Conservation (phyloP, 495 filamentous ascomycete genomes). For the Neurospora intermedia region DNA sequence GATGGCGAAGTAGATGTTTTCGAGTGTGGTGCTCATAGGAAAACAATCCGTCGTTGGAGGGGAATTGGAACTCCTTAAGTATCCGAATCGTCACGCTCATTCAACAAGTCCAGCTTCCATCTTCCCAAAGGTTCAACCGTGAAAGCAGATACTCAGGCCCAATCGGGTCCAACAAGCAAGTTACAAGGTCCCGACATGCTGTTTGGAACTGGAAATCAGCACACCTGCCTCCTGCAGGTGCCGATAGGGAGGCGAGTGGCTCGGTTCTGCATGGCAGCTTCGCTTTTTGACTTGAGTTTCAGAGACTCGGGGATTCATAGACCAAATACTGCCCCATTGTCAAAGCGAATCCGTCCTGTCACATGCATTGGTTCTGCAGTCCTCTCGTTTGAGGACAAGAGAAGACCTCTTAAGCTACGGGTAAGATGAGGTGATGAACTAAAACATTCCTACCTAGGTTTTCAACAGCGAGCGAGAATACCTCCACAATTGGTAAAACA, state of each 20-base stretch:
- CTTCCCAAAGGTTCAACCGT: background rate
- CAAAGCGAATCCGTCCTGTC: no score
- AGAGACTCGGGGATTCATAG: no score
- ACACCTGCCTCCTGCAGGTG: background rate
- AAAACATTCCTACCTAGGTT: no score
- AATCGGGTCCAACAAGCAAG: background rate
- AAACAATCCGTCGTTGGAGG: background rate
- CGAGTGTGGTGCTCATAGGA: background rate
- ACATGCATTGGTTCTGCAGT: no score
- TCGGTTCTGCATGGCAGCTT: background rate
- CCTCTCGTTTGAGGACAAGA: no score
- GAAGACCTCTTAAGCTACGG: no score
- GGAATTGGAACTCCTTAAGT: background rate
- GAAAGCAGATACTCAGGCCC: background rate
- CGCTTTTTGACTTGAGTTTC: no score
- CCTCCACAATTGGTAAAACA: no score
- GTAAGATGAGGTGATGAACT: no score
- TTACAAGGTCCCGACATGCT: background rate
- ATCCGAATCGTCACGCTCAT: background rate
- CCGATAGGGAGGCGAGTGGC: background rate
- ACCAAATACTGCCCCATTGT: no score
- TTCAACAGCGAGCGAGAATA: no score
- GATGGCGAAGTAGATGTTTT: background rate
- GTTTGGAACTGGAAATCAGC: background rate
- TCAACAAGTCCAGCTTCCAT: background rate